Conservation (phyloP, 2,329 filamentous ascomycete genomes). For the Trichoderma lentiforme region DNA sequence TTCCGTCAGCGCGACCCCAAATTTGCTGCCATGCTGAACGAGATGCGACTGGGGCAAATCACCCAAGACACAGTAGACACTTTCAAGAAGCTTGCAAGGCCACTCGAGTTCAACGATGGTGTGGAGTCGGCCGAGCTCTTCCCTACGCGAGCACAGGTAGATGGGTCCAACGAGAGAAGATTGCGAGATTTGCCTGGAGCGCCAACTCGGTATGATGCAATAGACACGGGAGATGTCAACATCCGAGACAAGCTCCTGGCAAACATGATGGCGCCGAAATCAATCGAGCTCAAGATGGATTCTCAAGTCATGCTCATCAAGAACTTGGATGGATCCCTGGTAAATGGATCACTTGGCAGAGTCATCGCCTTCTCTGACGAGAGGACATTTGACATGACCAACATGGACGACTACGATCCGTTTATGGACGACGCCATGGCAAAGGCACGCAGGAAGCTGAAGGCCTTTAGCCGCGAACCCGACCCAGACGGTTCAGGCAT, state of each 20-base stretch:
- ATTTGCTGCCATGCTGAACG: constrained; percentile 94
- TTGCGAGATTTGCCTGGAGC: constrained; percentile 70
- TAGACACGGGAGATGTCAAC: constrained; percentile 69
- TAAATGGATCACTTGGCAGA: constrained; percentile 90
- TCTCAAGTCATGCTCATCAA: constrained; percentile 99
- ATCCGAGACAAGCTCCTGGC: constrained; percentile 73
- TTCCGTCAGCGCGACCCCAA: constrained; percentile 89
- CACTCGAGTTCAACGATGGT: constrained; percentile 68
- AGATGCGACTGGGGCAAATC: constrained; percentile 88
- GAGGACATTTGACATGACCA: constrained; percentile 37
- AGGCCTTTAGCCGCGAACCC: constrained; percentile 43
- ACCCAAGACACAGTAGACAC: constrained; percentile 69
- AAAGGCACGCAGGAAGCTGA: constrained; percentile 56
- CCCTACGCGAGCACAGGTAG: constrained; percentile 85
- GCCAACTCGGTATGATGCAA: constrained; percentile 64
- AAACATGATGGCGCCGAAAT: constrained; percentile 90
- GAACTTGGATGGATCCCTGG: constrained; percentile 89
- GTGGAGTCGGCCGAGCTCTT: constrained; percentile 80
- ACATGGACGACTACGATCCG: constrained; percentile 44
- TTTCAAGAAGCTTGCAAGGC: constrained; percentile 71
- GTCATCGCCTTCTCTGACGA: constrained; percentile 52
- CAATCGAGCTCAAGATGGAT: constrained; percentile 78
- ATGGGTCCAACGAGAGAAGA: constrained; percentile 74
- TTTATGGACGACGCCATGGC: constrained; percentile 40
- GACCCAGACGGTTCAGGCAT: constrained; percentile 44